Evolutionary conservation across 2,329 filamentous ascomycete genomes (phyloP), one percentile per base, ranked within the genome.

Genomic region (Penicillium sclerotiorum): DNA sequence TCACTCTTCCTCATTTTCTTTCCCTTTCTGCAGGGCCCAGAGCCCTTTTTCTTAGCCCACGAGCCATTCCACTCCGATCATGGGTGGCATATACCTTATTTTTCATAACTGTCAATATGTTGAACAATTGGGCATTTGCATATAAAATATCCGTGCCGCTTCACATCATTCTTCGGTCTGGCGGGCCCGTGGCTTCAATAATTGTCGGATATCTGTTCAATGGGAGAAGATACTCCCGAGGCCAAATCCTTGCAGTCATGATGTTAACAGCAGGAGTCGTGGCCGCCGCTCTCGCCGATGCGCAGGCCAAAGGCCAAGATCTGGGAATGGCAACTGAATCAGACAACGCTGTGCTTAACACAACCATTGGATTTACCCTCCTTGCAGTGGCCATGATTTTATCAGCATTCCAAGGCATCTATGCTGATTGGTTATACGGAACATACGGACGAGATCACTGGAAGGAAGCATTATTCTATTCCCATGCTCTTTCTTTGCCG

Each of bases 41-140:
- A 8, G 86, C 87, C 0, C 83, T 90, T 56, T 93, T 89, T 63
- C 71, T 97, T 37, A 84, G 83, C 49, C 83, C 83, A 15, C 91
- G 92, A 58, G 85, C 84, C 44, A 90, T 97, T 4, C 94, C 94
- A 0, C 77, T 97, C 47, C 80, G 80, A 40, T 88, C 90, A 67
- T 97, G 94, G 92, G 67, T 89, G 42, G 78, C 93, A 64, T 96
- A 95, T 67, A 96, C 96, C 35, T 77, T 88, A 4, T 82, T 96
- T 60, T 97, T 97, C 73, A 94, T 95, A 69, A 82, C 83, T 55
- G 94, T 99, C 73, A 99, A 97, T 64, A 84, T 97, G 50, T 76
- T 99, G 66, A 99, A 99, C 74, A 99, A 99, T 64, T 93, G 93
- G 78, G 94, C 93, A 6, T 99, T 99, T 71, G 92, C 90, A 55